These are phyloP conservation scores for Calonectria naviculata DNA, from an alignment of 2,329 filamentous ascomycete genomes.

Conservation along the genomic window DNA sequence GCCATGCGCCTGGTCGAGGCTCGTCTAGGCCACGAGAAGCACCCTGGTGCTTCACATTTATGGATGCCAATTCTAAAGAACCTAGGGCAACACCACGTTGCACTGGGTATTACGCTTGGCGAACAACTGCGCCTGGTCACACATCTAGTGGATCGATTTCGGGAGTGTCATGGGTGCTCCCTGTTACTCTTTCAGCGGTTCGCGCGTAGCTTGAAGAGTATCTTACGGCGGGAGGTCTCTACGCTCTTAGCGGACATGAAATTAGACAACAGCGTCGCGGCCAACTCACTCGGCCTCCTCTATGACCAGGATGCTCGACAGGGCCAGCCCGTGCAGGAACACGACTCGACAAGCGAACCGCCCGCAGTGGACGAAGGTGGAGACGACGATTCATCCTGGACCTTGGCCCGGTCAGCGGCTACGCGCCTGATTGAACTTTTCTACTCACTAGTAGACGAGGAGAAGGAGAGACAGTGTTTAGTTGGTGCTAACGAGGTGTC, in stretches of 20 bases:
- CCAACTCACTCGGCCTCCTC: conserved; percentile 26
- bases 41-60: conserved; percentile 43
- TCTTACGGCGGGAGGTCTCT: conserved; percentile 39
- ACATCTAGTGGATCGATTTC: conserved; percentile 43
- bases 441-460: conserved; percentile 36
- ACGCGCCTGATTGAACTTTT: conserved; percentile 42
- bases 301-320: conserved; percentile 28
- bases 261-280: conserved; percentile 15
- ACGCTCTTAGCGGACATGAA: conserved; percentile 31
- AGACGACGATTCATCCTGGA: conserved; percentile 17
- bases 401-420: conserved; percentile 33
- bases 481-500: conserved; percentile 37
- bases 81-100: conserved; percentile 43
- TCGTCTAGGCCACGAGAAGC: conserved; percentile 35
- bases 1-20: conserved; percentile 44
- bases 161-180: conserved; percentile 35
- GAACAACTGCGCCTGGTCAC: conserved; percentile 45
- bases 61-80: conserved; percentile 50
- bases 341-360: conserved; percentile 7
- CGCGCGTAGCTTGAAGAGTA: conserved; percentile 38
- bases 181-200: conserved; percentile 38
- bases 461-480: conserved; percentile 32
- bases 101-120: conserved; percentile 40
- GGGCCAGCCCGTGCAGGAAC: conserved; percentile 15
- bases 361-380: background rate